Evolutionary conservation across 164 flowering plant genomes (phyloP).

Genomic region (Macadamia integrifolia): DNA sequence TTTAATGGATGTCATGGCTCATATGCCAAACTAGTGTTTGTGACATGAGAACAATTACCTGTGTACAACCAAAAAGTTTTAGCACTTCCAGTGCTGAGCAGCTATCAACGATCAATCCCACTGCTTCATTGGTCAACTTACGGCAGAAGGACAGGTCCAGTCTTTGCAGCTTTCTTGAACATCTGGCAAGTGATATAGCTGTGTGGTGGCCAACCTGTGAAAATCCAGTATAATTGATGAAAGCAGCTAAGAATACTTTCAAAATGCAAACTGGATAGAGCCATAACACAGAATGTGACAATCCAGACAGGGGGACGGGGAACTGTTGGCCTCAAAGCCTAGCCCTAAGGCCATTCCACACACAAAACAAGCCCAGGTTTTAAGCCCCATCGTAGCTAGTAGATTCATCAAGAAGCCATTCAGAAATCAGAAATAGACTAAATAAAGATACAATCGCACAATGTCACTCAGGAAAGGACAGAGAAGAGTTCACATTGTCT

Average conservation of each 20-base stretch:
- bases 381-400: too few relatives aligned
- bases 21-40: not conserved
- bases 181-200: constrained; percentile 54
- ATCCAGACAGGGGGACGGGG: not conserved
- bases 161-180: constrained; percentile 36
- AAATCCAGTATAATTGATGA: not conserved
- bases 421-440: too few relatives aligned
- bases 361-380: too few relatives aligned
- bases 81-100: constrained; percentile 57
- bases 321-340: not conserved
- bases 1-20: not conserved
- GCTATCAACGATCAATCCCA: constrained; percentile 80
- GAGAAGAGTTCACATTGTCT: too few relatives aligned
- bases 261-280: not conserved
- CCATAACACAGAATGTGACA: too few relatives aligned
- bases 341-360: too few relatives aligned
- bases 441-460: not conserved
- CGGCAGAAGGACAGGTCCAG: constrained; percentile 87
- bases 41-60: constrained; percentile 39
- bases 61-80: constrained; percentile 84
- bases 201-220: constrained; percentile 59
- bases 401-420: too few relatives aligned
- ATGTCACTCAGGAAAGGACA: not conserved
- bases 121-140: constrained; percentile 52
- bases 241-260: not conserved